Evolutionary conservation across 1,284 basidiomycete species (phyloP), one percentile per base, ranked within the genome.

Genomic region (Calocybe gambosa): DNA sequence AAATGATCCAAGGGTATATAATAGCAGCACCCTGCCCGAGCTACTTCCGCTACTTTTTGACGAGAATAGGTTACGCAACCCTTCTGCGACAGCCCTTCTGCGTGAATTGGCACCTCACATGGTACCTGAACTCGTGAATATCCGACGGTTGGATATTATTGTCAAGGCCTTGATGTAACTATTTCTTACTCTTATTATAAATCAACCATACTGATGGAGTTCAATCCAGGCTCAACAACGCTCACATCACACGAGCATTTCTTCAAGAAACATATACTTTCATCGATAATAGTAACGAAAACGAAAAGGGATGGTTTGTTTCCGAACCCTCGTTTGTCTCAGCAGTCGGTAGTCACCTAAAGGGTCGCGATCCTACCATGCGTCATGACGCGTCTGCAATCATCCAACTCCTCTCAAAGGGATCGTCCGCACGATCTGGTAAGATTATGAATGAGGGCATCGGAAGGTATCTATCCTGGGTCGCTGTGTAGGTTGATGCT

Each of bases 381-480:
- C 46, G 50, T 5, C 41, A 44, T n/a, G 36, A 43, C 19, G 39
- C 52, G 4, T 51, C 43, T 12, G 44, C 42, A 18, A 54, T 54
- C 19, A 41, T 51, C 15, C 23, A 46, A 29, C 31, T 54, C 6
- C 37, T 51, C 20, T 47, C 52, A 5, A 43, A 51, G 15, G 46
- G 39, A 10, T 54, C 50, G 34, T 16, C 43, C 10, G 16, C 16
- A 29, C 50, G 52, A 21, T 49, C 50, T 33, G 50, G 44, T 28
- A 42, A 38, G 41, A 48, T 51, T 20, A 49, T 54, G 52, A 47
- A 42, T 39, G 43, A 53, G 39, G 49, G 51, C 18, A 51, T 54
- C 15, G 52, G 47, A 18, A 29, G 34, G 19, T 51, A 47, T 34
- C 20, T 54, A 15, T 50, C 45, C 19, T 47, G 26, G 37, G 41